phyloP scores from a whole-genome alignment of 2,329 filamentous ascomycete species.

The Scortechinia acanthostroma region DNA sequence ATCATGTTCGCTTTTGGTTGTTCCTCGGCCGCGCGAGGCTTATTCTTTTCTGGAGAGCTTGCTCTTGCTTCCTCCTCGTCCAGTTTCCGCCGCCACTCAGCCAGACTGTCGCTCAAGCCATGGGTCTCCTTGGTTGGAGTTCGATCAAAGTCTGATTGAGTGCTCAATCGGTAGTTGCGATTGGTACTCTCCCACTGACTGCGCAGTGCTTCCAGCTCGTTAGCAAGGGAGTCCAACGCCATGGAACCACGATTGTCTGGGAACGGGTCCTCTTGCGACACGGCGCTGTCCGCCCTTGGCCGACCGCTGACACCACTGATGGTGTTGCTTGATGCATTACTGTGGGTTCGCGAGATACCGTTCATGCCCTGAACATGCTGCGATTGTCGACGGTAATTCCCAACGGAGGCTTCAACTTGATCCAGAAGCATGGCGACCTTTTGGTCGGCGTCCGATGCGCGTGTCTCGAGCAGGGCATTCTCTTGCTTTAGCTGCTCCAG shows the following conservation, averaged over 20 bases:
- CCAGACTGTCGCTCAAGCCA: constrained; percentile 64
- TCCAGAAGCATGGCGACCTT: constrained; percentile 89
- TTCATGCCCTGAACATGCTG: constrained; percentile 45
- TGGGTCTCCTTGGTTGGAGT: constrained; percentile 10
- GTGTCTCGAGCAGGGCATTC: constrained; percentile 73
- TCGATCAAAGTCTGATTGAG: constrained; percentile 77
- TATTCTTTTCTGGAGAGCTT: too few species aligned
- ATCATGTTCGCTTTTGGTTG: too few species aligned
- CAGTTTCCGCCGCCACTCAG: constrained; percentile 74
- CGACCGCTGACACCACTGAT: constrained; percentile 18
- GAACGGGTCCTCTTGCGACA: constrained; percentile 4
- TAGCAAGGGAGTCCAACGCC: constrained; percentile 84
- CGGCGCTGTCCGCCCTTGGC: background rate
- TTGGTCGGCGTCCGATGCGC: constrained; percentile 82
- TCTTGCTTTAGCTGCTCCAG: constrained; percentile 78
- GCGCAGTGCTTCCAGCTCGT: constrained; percentile 82
- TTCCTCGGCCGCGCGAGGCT: too few species aligned
- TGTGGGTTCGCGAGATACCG: constrained; percentile 34
- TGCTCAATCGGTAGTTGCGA: constrained; percentile 87
- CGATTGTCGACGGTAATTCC: constrained; percentile 81
- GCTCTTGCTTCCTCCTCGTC: too few species aligned
- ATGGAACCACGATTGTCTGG: constrained; percentile 45
- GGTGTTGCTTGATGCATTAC: constrained; percentile 19
- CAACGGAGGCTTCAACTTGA: constrained; percentile 87
- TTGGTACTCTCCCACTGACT: constrained; percentile 84